Base-by-base conservation (phyloP, 106 monocot species). In the Narthecium ossifragum region DNA sequence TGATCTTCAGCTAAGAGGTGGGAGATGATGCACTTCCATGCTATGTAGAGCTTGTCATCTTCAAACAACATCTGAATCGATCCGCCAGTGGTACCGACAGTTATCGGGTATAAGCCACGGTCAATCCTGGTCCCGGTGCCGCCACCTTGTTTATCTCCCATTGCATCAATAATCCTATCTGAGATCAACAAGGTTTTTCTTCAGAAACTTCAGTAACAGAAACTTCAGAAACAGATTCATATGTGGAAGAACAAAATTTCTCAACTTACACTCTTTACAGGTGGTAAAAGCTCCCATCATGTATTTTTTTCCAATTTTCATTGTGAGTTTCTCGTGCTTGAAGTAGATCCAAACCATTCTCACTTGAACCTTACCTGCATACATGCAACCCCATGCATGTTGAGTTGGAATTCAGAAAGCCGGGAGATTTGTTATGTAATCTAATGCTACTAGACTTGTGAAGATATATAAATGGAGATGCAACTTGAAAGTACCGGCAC, bases 221-320 rank as follows among this genome's bases (percentile, higher is more conserved):
- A 22, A 46, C 18, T 21, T 7, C 38, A 5, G n/a, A 5, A 30
- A 65, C 12, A 32, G 26, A 26, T 46, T 3, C 43, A 17, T 27
- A 18, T 20, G 22, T 21, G 8, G 4, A 31, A 3, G 0, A 29
- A 21, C 12, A 13, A 40, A n/a, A n/a, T n/a, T n/a, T n/a, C n/a
- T n/a, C n/a, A n/a, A 21, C 84, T 77, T 75, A 88, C 88, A 84
- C n/a, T 84, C 71, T 59, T 88, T 72, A 51, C 58, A 54, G 38
- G 63, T 78, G 1, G 66, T 71, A 62, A 88, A 55, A 33, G 65
- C 73, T 36, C 84, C 84, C 21, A 23, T 55, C 29, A 83, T 40
- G 33, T 65, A 63, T 57, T 69, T 88, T 59, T 73, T 84, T 18
- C 64, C 88, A 43, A 84, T 26, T 46, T 41, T 70, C 55, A 88